Percentiles rank a stretch among this genome's conserved stretches.
Evolutionary conservation across 1,139 yeast species (phyloP).

Genomic region (Scheffersomyces parashehatae): DNA sequence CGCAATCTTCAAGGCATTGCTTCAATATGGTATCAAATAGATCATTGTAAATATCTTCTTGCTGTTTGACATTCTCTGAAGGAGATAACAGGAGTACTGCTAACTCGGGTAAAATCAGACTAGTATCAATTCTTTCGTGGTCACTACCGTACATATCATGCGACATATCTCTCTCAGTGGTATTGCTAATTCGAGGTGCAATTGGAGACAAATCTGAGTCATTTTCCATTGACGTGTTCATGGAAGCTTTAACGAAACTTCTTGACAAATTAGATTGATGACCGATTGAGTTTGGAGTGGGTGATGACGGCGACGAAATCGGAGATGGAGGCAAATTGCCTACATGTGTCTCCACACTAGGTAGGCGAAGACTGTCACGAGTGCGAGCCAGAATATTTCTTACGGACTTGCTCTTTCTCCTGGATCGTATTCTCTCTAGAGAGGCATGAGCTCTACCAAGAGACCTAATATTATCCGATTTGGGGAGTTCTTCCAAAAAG

Average conservation of each 20-base stretch:
- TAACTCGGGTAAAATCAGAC: not conserved
- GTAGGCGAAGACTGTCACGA: conserved; percentile 23
- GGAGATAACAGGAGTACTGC: not conserved
- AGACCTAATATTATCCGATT: conserved; percentile 40
- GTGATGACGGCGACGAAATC: conserved; percentile 19
- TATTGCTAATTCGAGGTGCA: not conserved
- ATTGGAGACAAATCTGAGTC: not conserved
- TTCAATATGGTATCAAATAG: conserved; percentile 41
- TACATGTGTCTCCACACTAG: conserved; percentile 19
- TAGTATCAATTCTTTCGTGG: not conserved
- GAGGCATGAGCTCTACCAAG: conserved; percentile 70
- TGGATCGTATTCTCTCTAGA: conserved; percentile 58
- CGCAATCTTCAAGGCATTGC: conserved; percentile 69
- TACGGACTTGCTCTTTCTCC: conserved; percentile 55
- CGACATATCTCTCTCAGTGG: not conserved
- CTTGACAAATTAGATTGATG: conserved; percentile 9
- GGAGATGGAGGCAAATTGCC: conserved; percentile 13
- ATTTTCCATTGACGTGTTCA: not conserved
- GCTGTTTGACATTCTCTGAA: conserved; percentile 7
- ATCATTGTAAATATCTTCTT: conserved; percentile 22
- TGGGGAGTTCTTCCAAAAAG: conserved; percentile 32
- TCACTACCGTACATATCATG: not conserved
- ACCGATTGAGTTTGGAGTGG: conserved; percentile 11
- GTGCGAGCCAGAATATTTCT: conserved; percentile 30
- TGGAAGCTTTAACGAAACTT: not conserved